A percentile compares a stretch with the other conserved stretches of the same genome.
These are phyloP conservation scores for Annulohypoxylon truncatum DNA, from an alignment of 2,329 filamentous ascomycete genomes.

Conservation along the genomic window DNA sequence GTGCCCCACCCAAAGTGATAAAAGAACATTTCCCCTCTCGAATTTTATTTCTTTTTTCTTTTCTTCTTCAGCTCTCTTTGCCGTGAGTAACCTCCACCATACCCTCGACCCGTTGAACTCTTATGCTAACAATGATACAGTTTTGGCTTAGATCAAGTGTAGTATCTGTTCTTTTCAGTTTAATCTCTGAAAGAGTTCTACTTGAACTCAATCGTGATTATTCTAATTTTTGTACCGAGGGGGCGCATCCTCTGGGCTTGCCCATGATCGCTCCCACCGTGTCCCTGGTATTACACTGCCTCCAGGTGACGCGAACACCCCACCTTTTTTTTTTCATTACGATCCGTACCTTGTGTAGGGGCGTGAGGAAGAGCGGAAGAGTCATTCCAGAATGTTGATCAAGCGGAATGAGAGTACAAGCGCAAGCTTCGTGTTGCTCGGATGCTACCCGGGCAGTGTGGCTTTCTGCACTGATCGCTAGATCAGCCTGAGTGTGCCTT, in stretches of 20 bases:
- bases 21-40: conserved; percentile 1
- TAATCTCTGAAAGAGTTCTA: conserved; percentile 41
- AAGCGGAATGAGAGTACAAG: background rate
- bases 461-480: background rate
- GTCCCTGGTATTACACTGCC: conserved; percentile 40
- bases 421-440: background rate
- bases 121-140: conserved; percentile 11
- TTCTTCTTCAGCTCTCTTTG: conserved; percentile 40
- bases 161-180: conserved; percentile 43
- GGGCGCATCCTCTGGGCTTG: conserved; percentile 37
- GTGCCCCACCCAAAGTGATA: conserved; percentile 1
- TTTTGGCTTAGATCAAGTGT: conserved; percentile 43
- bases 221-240: conserved; percentile 33
- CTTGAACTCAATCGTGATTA: conserved; percentile 38
- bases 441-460: background rate
- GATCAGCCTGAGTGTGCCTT: background rate
- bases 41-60: conserved; percentile 8
- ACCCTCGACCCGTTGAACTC: background rate
- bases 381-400: background rate
- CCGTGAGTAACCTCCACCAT: conserved; percentile 13
- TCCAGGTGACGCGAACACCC: conserved; percentile 34
- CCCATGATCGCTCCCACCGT: conserved; percentile 35
- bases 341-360: conserved; percentile 24
- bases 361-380: conserved; percentile 24
- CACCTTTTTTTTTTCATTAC: conserved; percentile 27